Base-by-base conservation (phyloP, 768 basidiomycete species). In the Psilocybe subaeruginosa region DNA sequence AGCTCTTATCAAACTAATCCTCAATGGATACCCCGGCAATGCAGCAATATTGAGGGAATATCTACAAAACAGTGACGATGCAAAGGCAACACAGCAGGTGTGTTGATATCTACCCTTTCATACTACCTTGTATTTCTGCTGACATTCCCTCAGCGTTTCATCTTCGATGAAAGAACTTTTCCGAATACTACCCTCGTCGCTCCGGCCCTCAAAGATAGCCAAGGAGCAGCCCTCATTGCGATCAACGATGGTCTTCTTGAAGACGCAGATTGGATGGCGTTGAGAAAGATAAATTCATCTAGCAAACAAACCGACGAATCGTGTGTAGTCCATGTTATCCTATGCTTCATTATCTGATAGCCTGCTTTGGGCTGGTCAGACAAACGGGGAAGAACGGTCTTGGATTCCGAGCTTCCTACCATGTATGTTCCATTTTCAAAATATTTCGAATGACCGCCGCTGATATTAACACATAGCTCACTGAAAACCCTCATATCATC, bases 401-500 rank as follows among this genome's bases (percentile, higher is more conserved):
- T 1, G 71, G 71, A 0, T 69, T 72, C 54, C 63, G 71, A 14
- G 69, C 71, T 2, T 70, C 67, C 9, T 72, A 70, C 31, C 71
- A 72, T 54, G 72, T 73, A 58, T 29, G 71, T n/a, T 45, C 6
- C 35, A 11, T 4, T 43, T 5, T 14, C 37, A 4, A 43, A 19
- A 33, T n/a, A 48, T 35, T 35, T 30, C n/a, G 16, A 4, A 35
- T 35, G 33, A 30, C 19, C 7, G 41, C 11, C 0, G n/a, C 11
- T 7, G 27, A 35, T 35, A n/a, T 27, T 23, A n/a, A 33, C 31
- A 4, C 35, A 3, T 50, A 83, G 82, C 59, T 82, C 14, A 82
- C 82, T 0, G 82, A 84, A 59, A 74, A 70, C 29, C 80, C 81
- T 0, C 80, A 83, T 64, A 74, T 83, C 14, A 68, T 82, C 1